Conservation (phyloP, 2,329 filamentous ascomycete species). For the Colletotrichum abscissum region DNA sequence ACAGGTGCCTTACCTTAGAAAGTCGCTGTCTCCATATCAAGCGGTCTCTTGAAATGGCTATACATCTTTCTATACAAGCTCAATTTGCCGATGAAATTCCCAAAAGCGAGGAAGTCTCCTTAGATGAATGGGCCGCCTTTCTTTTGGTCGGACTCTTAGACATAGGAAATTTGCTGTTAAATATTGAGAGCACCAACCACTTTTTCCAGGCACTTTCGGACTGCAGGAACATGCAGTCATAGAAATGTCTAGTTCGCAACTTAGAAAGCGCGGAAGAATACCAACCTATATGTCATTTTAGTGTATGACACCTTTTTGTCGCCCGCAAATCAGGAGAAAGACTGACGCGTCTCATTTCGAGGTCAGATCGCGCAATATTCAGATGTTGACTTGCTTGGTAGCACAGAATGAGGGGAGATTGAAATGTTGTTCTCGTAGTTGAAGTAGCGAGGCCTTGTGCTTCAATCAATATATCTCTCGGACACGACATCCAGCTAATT, state of each 20-base stretch:
- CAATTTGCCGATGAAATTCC: background rate
- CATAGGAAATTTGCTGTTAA: too few relatives aligned
- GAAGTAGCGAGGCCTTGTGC: background rate
- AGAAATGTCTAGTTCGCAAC: background rate
- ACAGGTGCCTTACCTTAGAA: too few relatives aligned
- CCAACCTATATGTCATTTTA: background rate
- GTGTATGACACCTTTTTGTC: background rate
- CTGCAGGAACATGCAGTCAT: background rate
- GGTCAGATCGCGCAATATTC: background rate
- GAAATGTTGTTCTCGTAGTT: background rate
- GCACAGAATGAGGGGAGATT: background rate
- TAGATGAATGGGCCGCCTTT: too few relatives aligned
- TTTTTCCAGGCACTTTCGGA: background rate
- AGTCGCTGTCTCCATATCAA: background rate
- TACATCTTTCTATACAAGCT: background rate
- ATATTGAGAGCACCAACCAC: too few relatives aligned
- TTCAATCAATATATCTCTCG: background rate
- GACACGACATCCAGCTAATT: background rate
- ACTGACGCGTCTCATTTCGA: background rate
- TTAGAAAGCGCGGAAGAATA: background rate
- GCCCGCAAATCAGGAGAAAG: background rate
- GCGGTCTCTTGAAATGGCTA: background rate
- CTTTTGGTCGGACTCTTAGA: too few relatives aligned
- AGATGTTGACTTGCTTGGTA: background rate
- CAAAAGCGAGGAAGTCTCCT: background rate